Conservation (phyloP, 169 alveolate genomes). For the Toxoplasma gondii region DNA sequence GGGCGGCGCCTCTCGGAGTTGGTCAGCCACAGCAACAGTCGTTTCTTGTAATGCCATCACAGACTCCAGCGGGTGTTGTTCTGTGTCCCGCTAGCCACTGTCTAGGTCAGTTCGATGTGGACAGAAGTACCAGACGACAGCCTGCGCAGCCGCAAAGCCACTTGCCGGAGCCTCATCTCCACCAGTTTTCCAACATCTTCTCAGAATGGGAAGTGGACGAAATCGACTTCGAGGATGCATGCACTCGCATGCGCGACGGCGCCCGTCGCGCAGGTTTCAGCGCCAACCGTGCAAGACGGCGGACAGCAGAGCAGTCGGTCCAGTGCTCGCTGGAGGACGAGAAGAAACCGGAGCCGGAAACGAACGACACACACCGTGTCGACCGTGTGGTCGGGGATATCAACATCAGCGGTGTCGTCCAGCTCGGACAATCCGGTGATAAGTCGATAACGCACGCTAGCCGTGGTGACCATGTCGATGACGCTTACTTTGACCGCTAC, state of each 20-base stretch:
- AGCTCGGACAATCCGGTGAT: neutral
- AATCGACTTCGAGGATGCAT: constrained; percentile 11
- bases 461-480: neutral
- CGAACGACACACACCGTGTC: constrained; percentile 1
- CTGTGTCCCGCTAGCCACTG: neutral
- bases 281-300: neutral
- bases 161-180: neutral
- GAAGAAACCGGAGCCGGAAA: neutral
- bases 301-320: neutral
- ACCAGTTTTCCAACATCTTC: neutral
- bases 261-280: constrained; percentile 4
- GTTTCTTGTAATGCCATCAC: neutral
- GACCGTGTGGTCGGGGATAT: constrained; percentile 22
- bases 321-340: neutral
- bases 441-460: neutral
- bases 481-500: neutral
- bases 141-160: neutral
- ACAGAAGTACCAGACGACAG: neutral
- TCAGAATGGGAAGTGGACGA: constrained; percentile 25
- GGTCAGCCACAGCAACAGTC: neutral
- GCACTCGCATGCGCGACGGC: constrained; percentile 23
- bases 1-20: neutral
- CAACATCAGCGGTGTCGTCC: constrained; percentile 21
- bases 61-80: neutral
- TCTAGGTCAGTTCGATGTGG: neutral